Conservation (phyloP, 331 rosid genomes). For the Pyracantha coccinea region DNA sequence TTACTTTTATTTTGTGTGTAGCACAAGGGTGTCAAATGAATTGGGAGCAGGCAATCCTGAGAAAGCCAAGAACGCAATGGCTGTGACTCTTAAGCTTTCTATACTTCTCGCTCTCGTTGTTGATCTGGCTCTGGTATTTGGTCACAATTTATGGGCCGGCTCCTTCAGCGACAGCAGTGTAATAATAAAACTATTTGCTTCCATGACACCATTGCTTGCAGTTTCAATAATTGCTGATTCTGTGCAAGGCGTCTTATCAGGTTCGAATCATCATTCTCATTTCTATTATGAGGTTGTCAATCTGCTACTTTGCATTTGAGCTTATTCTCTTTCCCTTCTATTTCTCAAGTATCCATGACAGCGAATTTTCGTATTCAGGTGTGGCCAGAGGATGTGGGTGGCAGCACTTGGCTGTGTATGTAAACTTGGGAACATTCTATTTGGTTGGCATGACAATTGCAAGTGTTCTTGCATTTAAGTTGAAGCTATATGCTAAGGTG, state of each 20-base stretch:
- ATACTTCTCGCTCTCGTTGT: constrained; percentile 38
- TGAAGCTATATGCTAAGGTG: constrained; percentile 50
- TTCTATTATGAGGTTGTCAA: constrained; percentile 35
- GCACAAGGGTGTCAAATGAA: constrained; percentile 91
- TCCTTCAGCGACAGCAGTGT: constrained; percentile 37
- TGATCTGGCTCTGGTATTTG: constrained; percentile 42
- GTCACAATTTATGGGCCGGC: constrained; percentile 58
- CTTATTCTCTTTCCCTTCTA: background rate
- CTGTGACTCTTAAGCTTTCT: constrained; percentile 60
- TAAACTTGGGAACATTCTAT: constrained; percentile 55
- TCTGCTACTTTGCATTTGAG: background rate
- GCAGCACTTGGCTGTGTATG: constrained; percentile 56
- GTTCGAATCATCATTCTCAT: constrained; percentile 20
- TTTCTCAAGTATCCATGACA: background rate
- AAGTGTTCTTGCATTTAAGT: constrained; percentile 44
- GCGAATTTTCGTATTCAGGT: constrained; percentile 27
- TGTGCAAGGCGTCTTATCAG: constrained; percentile 79
- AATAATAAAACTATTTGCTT: constrained; percentile 51
- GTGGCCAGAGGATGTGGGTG: constrained; percentile 81
- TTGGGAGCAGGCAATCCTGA: constrained; percentile 64
- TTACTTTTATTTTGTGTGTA: constrained; percentile 5
- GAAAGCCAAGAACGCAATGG: constrained; percentile 67
- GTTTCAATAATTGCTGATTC: constrained; percentile 58
- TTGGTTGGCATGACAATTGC: constrained; percentile 56
- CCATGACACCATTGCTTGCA: constrained; percentile 59